Evolutionary conservation across 768 basidiomycete species (phyloP), one percentile per base, ranked within the genome.

Genomic region (Nevesoporus exiguus): DNA sequence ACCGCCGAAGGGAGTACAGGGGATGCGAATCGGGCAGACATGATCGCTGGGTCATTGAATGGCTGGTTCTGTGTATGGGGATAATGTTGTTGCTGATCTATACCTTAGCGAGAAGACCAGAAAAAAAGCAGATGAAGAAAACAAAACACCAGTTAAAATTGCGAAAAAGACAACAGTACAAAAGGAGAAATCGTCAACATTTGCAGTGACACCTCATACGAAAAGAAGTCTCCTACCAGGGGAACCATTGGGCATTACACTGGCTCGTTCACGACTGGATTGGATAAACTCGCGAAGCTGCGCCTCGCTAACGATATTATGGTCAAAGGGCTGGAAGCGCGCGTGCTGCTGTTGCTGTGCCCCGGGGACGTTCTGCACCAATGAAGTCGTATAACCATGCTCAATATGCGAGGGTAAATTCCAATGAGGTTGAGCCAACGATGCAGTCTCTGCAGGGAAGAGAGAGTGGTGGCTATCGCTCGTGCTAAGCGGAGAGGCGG

Each of bases 41-140:
- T 88, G 45, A 90, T 89, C 13, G 88, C 88, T 42, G 88, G 88
- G 61, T 90, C 88, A 56, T 75, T 78, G 68, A 89, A 90, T 25
- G 78, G 78, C 55, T 78, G 79, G 57, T 62, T 58, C 60, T 66
- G 72, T 64, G 60, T 49, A 51, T 68, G 71, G 13, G 70, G 67
- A 60, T 67, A 71, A 46, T 61, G 64, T 33, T 66, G 65, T 42
- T 74, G 67, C 34, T 67, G 72, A 62, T 78, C 77, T 73, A 66
- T 49, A 56, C 55, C 62, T 63, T 43, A 62, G 49, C 22, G 21
- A 52, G 68, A 29, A 5, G 27, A 29, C 10, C 22, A 27, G 59
- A 56, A 63, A 52, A 51, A 54, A 54, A 45, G 47, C 51, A n/a
- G 49, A 53, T 51, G 19, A 48, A 52, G 27, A 42, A 52, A 31